Percentiles rank a stretch among this genome's conserved stretches.
Conservation (phyloP, 1,284 basidiomycete species). For the Trichosporon coremiiforme region DNA sequence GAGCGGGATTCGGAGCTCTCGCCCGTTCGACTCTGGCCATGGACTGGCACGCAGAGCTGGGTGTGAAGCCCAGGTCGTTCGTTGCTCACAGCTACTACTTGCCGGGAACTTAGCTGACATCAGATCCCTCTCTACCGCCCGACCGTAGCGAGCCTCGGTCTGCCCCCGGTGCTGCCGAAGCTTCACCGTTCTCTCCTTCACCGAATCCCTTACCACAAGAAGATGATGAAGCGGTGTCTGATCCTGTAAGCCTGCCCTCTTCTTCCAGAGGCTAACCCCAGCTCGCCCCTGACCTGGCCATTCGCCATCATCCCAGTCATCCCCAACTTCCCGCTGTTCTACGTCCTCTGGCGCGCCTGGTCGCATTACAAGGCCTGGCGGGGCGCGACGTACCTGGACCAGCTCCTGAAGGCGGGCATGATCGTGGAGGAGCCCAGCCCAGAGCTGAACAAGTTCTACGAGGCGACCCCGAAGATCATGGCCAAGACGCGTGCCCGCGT, state of each 20-base stretch:
- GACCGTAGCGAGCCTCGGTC: conserved; percentile 34
- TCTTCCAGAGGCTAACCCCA: conserved; percentile 19
- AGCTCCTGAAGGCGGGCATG: conserved; percentile 47
- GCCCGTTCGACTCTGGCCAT: no score
- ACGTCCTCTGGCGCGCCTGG: conserved; percentile 60
- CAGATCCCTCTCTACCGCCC: conserved; percentile 53
- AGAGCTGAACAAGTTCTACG: conserved; percentile 42
- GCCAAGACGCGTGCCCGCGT: neutral
- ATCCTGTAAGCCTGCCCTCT: conserved; percentile 33
- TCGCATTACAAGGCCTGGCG: conserved; percentile 57
- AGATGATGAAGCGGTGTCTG: conserved; percentile 47
- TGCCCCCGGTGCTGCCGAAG: conserved; percentile 46
- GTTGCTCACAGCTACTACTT: no score
- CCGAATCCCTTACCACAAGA: conserved; percentile 52
- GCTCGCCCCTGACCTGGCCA: conserved; percentile 52
- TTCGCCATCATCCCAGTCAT: conserved; percentile 59
- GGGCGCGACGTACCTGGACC: conserved; percentile 52
- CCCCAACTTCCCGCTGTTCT: conserved; percentile 59
- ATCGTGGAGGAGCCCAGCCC: conserved; percentile 43
- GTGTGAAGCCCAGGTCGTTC: no score
- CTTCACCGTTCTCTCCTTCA: conserved; percentile 47
- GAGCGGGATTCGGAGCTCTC: no score
- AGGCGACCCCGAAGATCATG: conserved; percentile 22
- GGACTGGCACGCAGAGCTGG: no score
- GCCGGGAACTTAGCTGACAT: neutral